Base-by-base conservation (phyloP, 352 stramenopile genomes). In the Pythium pyrilobum region DNA sequence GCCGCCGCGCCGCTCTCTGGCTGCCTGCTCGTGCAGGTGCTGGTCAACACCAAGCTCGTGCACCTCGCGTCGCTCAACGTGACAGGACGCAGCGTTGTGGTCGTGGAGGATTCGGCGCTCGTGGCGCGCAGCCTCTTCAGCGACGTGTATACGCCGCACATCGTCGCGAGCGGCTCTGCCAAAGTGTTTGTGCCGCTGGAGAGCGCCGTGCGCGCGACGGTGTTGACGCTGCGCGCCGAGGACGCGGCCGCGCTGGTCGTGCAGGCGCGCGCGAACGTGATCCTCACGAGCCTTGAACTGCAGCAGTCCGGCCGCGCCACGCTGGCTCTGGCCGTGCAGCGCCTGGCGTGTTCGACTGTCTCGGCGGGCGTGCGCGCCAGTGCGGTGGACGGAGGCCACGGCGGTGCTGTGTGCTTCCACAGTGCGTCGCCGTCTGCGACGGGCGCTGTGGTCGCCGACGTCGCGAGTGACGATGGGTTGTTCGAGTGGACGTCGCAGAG, bases 371-470 rank as follows among this genome's bases (percentile, higher is more conserved):
- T 40, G 10, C 42, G 27, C 41, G 37, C 18, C 41, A n/a, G 41
- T 18, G 5, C 31, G 16, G 37, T n/a, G 15, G 21, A 25, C 37
- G 1, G 8, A 10, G 21, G 20, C 24, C 10, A n/a, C 44, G 16
- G 42, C 18, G 54, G 44, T 5, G 25, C 11, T 20, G n/a, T 55
- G 15, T 62, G 54, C 31, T 29, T 62, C 36, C 54, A 62, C 36
- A 55, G n/a, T 3, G 28, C 15, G 20, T 27, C 37, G 3, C 5
- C 9, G 2, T 42, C 45, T 1, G 10, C 45, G 2, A 10, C 42
- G 24, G 20, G 28, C 0, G 18, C 39, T 2, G n/a, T 55, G 9
- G 18, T 31, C 0, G 54, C 37, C 10, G 32, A 36, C 12, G 37
- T 51, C 15, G 15, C 15, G 4, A 38, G 37, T 0, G 25, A 41